Percentiles rank a stretch among this genome's conserved stretches.
Conservation (phyloP, 1,139 yeast species). For the Pneumocystis sp. region DNA sequence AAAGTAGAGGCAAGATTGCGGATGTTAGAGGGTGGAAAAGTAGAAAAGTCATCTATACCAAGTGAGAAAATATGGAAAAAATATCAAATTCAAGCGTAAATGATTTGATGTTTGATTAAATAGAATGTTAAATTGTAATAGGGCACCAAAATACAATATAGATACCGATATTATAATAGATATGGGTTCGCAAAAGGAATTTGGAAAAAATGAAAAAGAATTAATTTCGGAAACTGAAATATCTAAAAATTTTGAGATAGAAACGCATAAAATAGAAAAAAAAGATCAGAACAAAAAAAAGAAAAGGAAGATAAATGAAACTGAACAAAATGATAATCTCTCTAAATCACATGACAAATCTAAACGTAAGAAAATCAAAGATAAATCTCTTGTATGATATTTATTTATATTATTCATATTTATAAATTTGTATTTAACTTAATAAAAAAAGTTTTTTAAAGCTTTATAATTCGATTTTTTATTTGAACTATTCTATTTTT, state of each 20-base stretch:
- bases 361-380: not conserved
- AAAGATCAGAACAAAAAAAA: not conserved
- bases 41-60: slow-evolving; percentile 17
- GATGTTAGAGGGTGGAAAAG: slow-evolving; percentile 77
- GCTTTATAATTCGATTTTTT: not conserved
- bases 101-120: not conserved
- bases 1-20: slow-evolving; percentile 92
- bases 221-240: not conserved
- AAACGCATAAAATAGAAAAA: not conserved
- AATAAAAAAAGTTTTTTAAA: not conserved
- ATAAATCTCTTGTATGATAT: not conserved
- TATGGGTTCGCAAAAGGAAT: not conserved
- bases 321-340: not conserved
- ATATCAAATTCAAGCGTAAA: not conserved
- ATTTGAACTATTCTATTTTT: no score
- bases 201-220: not conserved
- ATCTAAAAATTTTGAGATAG: not conserved
- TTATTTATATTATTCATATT: not conserved
- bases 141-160: not conserved
- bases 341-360: not conserved
- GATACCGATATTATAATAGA: not conserved
- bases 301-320: not conserved
- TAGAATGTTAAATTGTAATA: not conserved
- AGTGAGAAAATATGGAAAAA: slow-evolving; percentile 7
- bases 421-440: not conserved